phyloP scores from a whole-genome alignment of 306 rosid genomes.

The Canavalia ensiformis region DNA sequence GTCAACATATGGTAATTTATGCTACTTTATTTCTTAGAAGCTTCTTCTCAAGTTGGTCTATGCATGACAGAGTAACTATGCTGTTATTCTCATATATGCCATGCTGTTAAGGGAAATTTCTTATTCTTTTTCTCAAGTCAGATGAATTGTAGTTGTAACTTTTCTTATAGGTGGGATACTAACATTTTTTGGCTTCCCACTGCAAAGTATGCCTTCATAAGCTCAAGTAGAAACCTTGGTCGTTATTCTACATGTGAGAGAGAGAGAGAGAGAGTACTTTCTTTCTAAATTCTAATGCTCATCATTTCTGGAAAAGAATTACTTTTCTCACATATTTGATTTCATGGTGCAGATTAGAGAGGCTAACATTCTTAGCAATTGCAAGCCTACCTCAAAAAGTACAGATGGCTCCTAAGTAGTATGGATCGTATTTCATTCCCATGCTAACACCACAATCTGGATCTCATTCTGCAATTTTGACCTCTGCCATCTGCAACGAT shows the following conservation, averaged over 20 bases:
- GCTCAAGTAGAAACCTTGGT: slow-evolving; percentile 10
- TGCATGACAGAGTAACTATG: neutral
- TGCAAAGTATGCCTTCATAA: slow-evolving; percentile 21
- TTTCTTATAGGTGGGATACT: slow-evolving; percentile 7
- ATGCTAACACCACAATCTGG: slow-evolving; percentile 33
- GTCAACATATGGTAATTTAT: slow-evolving; percentile 1
- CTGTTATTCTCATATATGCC: slow-evolving; percentile 34
- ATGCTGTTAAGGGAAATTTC: neutral
- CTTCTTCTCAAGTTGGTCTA: slow-evolving; percentile 37
- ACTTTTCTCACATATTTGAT: slow-evolving; percentile 34
- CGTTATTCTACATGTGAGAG: neutral
- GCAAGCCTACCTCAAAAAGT: slow-evolving; percentile 35
- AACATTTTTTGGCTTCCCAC: neutral
- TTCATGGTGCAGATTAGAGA: slow-evolving; percentile 54
- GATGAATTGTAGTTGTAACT: slow-evolving; percentile 12
- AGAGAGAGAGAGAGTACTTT: neutral
- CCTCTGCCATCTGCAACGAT: slow-evolving; percentile 19
- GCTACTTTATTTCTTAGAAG: slow-evolving; percentile 7
- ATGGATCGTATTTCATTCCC: slow-evolving; percentile 25
- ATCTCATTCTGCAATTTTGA: slow-evolving; percentile 42
- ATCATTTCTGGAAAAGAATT: neutral
- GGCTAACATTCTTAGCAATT: slow-evolving; percentile 34
- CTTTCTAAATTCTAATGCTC: slow-evolving; percentile 34
- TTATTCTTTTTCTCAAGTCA: neutral
- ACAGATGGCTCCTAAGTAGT: slow-evolving; percentile 37